Conservation (phyloP, 352 stramenopile genomes). For the Globisporangium barbulae region DNA sequence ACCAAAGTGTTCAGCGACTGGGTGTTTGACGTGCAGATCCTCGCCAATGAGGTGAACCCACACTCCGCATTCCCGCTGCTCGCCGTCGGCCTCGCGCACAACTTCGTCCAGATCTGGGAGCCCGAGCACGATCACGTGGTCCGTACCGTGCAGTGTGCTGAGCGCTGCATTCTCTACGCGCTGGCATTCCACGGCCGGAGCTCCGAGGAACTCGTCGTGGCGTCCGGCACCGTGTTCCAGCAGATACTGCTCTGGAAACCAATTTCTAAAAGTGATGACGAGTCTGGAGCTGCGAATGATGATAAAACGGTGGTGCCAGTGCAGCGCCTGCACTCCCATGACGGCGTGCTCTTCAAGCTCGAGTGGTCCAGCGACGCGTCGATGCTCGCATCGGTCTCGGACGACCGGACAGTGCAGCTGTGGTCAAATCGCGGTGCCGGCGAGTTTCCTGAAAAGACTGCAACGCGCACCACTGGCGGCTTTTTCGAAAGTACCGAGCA, state of each 20-base stretch:
- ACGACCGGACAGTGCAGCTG: constrained; percentile 82
- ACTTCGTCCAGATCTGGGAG: constrained; percentile 82
- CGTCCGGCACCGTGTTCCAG: constrained; percentile 84
- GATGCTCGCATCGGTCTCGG: constrained; percentile 78
- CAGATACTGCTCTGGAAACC: constrained; percentile 82
- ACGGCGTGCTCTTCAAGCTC: constrained; percentile 85
- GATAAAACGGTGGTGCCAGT: constrained; percentile 21
- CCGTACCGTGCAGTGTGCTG: constrained; percentile 59
- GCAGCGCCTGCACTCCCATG: constrained; percentile 75
- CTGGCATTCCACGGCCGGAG: constrained; percentile 73
- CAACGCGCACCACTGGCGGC: not conserved
- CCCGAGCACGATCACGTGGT: constrained; percentile 37
- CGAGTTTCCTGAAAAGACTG: constrained; percentile 7
- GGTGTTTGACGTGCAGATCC: constrained; percentile 78
- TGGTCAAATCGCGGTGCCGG: constrained; percentile 45
- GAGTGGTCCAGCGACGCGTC: constrained; percentile 65
- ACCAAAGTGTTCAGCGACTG: constrained; percentile 75
- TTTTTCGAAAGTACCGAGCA: constrained; percentile 15
- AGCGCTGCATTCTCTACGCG: constrained; percentile 83
- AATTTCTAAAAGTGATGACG: constrained; percentile 9
- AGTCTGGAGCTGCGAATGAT: constrained; percentile 1
- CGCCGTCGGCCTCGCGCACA: constrained; percentile 79
- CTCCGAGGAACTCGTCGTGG: constrained; percentile 57
- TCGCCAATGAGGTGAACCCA: constrained; percentile 25
- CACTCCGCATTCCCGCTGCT: constrained; percentile 27